Evolutionary conservation across 1,139 yeast genomes (phyloP).

Genomic region (Hemisphaericaspora xylanilytica): DNA sequence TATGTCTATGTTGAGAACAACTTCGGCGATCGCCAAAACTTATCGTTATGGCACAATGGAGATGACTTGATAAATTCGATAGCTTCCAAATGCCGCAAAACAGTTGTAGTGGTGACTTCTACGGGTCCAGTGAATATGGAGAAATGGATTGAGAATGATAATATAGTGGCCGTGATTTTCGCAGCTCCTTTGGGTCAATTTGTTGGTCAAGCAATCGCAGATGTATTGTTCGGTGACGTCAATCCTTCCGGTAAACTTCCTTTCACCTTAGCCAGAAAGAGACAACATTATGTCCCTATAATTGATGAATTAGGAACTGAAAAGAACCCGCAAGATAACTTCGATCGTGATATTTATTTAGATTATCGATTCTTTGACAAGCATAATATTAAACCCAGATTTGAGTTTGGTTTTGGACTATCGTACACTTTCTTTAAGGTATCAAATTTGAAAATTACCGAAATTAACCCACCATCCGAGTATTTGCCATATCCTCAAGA

Average conservation of each 20-base stretch:
- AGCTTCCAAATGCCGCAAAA: conserved; percentile 49
- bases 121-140: conserved; percentile 64
- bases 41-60: conserved; percentile 60
- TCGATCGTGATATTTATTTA: conserved; percentile 48
- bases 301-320: conserved; percentile 39
- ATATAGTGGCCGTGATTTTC: conserved; percentile 55
- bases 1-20: conserved; percentile 56
- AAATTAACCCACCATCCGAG: conserved; percentile 44
- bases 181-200: conserved; percentile 61
- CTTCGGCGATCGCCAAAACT: conserved; percentile 58
- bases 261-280: conserved; percentile 58
- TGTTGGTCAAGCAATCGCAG: conserved; percentile 41
- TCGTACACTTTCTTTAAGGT: conserved; percentile 52
- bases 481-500: conserved; percentile 51
- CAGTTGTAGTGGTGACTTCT: conserved; percentile 55
- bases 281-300: conserved; percentile 53
- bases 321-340: conserved; percentile 47
- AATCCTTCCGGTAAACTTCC: conserved; percentile 66
- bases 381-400: conserved; percentile 54
- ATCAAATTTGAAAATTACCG: conserved; percentile 37
- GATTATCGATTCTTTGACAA: conserved; percentile 60
- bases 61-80: conserved; percentile 51
- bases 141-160: conserved; percentile 56
- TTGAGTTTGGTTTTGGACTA: conserved; percentile 61
- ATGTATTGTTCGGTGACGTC: conserved; percentile 52